Evolutionary conservation across 2,329 filamentous ascomycete species (phyloP), one percentile per base, ranked within the genome.

Genomic region (Colletotrichum tofieldiae): DNA sequence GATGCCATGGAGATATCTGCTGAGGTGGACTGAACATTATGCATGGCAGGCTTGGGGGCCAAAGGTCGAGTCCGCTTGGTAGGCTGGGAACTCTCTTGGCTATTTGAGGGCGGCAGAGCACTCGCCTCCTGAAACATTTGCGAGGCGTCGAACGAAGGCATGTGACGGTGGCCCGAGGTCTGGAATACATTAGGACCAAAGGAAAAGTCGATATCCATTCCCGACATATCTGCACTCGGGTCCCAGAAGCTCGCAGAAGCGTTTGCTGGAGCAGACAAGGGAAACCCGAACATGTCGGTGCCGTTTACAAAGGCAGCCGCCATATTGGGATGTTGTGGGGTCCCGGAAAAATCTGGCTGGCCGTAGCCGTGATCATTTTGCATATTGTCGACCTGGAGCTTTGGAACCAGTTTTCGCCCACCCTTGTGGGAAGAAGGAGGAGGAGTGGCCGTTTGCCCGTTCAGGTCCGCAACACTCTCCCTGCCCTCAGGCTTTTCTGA

Each of bases 201-300:
- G 58, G 82, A 80, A 72, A 91, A 91, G 76, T 91, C 89, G 65
- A 92, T 80, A 68, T 91, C 89, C 87, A 92, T 90, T 32, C 82
- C 85, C 51, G 78, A 79, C 85, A 91, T 87, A 71, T 80, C 79
- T 63, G 87, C 85, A 43, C 39, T 29, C 4, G 85, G 82, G 71
- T 90, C 88, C 90, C 90, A 92, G 74, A 91, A 91, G 47, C 85
- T 88, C 3, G 83, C 80, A 1, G 87, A 83, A 4, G 84, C 84
- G 2, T 84, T 84, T 41, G 85, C 85, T 26, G 89, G 86, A 3
- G 88, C 88, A n/a, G 90, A 89, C 79, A 92, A 83, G 37, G 90
- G 88, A 77, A 90, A 91, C 35, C 84, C 84, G 77, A 91, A 91
- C 79, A 92, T 84, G 75, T 91, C 89, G 66, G 86, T 82, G 29